phyloP scores from a whole-genome alignment of 2,329 filamentous ascomycete genomes.

The Aspergillus luchuensis region DNA sequence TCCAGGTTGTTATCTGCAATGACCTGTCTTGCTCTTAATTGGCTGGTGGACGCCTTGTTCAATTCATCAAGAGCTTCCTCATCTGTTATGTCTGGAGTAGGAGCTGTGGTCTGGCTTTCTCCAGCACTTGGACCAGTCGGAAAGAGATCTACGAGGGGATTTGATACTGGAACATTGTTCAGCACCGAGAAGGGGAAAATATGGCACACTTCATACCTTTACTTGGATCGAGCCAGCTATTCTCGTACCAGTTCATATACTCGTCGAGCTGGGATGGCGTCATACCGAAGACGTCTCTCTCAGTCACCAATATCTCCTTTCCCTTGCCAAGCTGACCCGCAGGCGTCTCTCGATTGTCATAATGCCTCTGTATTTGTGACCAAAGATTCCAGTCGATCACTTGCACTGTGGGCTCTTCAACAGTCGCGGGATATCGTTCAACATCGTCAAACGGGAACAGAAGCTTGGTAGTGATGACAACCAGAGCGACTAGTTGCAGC shows the following conservation, averaged over 20 bases:
- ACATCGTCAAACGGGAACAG: constrained; percentile 71
- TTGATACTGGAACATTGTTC: constrained; percentile 19
- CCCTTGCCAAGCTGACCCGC: constrained; percentile 44
- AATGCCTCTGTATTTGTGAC: constrained; percentile 55
- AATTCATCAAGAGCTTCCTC: constrained; percentile 38
- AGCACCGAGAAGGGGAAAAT: not conserved
- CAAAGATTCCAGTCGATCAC: constrained; percentile 73
- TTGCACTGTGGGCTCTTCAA: constrained; percentile 60
- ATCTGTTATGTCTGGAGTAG: constrained; percentile 20
- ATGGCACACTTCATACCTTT: constrained; percentile 22
- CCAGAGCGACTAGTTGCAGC: constrained; percentile 66
- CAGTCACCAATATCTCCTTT: constrained; percentile 58
- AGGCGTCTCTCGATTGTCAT: constrained; percentile 33
- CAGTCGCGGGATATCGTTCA: constrained; percentile 52
- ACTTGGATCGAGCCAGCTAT: constrained; percentile 55
- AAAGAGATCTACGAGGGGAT: constrained; percentile 47
- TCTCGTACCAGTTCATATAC: constrained; percentile 78
- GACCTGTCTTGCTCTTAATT: constrained; percentile 42
- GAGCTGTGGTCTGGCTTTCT: constrained; percentile 15
- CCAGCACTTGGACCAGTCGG: constrained; percentile 32
- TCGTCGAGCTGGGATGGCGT: constrained; percentile 65
- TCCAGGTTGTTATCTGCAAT: constrained; percentile 40
- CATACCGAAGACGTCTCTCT: constrained; percentile 66
- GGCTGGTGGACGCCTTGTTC: constrained; percentile 47
- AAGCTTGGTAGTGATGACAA: constrained; percentile 77